Conservation (phyloP, 163 green algal species). For the Chlorella variabilis region DNA sequence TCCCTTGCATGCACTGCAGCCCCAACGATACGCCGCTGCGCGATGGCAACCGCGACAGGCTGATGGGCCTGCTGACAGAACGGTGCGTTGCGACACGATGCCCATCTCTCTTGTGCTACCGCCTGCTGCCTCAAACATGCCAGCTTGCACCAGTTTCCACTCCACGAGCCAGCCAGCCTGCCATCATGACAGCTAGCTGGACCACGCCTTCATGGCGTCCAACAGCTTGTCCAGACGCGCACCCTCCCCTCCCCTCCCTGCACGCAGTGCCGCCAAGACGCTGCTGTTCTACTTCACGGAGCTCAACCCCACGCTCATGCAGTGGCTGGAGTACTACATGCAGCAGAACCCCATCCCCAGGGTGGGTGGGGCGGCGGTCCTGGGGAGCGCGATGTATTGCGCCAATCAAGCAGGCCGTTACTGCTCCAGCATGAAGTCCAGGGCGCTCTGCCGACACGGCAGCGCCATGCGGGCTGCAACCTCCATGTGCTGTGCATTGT, state of each 20-base stretch:
- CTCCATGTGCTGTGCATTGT: no score
- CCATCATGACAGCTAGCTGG: no score
- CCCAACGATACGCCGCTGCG: constrained; percentile 81
- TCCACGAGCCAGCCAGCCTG: no score
- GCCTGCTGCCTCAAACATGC: no score
- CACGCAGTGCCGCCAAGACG: constrained; percentile 78
- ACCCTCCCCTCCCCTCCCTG: background rate
- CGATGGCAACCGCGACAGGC: constrained; percentile 85
- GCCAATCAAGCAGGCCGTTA: background rate
- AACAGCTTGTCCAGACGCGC: no score
- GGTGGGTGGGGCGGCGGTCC: background rate
- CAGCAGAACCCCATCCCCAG: background rate
- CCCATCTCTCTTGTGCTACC: no score
- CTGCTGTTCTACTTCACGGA: constrained; percentile 86
- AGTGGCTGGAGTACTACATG: constrained; percentile 77
- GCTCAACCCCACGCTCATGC: constrained; percentile 83
- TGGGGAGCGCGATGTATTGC: background rate
- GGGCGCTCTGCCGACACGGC: no score
- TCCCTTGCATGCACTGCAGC: no score
- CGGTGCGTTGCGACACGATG: constrained; percentile 29
- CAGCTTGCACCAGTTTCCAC: no score
- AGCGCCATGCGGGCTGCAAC: no score
- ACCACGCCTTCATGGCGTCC: no score
- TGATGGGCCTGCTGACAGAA: constrained; percentile 87
- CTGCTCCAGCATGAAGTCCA: no score